Percentiles rank a stretch among this genome's conserved stretches.
Conservation (phyloP, 257 asterid species). For the Leptodermis oblonga region DNA sequence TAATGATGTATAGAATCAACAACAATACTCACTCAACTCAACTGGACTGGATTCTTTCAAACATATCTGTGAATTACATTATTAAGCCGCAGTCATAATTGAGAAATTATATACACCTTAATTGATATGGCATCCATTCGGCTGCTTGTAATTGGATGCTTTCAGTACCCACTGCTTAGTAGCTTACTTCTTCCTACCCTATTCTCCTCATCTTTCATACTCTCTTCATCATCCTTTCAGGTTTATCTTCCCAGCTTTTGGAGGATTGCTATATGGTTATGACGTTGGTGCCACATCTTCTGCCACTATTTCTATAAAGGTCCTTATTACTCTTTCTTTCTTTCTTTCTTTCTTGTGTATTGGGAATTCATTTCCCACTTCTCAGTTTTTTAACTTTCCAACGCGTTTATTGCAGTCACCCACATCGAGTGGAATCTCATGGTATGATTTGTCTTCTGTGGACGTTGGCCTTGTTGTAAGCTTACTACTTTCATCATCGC, state of each 20-base stretch:
- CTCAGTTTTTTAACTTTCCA: background rate
- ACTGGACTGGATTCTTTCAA: no score
- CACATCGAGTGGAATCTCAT: slow-evolving; percentile 64
- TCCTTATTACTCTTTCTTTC: slow-evolving; percentile 12
- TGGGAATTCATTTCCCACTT: background rate
- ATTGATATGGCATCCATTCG: no score
- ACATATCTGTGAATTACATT: no score
- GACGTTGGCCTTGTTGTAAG: slow-evolving; percentile 88
- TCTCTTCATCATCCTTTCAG: slow-evolving; percentile 34
- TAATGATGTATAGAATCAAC: no score
- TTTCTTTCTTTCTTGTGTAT: background rate
- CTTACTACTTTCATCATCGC: background rate
- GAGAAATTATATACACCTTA: no score
- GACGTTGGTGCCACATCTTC: slow-evolving; percentile 97
- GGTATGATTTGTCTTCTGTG: slow-evolving; percentile 83
- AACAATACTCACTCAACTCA: no score
- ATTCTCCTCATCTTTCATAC: background rate
- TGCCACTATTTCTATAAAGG: slow-evolving; percentile 88
- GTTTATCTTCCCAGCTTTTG: slow-evolving; percentile 91
- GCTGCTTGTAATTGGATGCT: no score
- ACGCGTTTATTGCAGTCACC: slow-evolving; percentile 60
- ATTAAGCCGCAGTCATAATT: no score
- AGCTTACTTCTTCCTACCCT: background rate
- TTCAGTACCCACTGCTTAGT: no score
- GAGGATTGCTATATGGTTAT: slow-evolving; percentile 94